A percentile compares a stretch with the other conserved stretches of the same genome.
Evolutionary conservation across 75 land plant species (phyloP).

Genomic region (Pinus tabuliformis): DNA sequence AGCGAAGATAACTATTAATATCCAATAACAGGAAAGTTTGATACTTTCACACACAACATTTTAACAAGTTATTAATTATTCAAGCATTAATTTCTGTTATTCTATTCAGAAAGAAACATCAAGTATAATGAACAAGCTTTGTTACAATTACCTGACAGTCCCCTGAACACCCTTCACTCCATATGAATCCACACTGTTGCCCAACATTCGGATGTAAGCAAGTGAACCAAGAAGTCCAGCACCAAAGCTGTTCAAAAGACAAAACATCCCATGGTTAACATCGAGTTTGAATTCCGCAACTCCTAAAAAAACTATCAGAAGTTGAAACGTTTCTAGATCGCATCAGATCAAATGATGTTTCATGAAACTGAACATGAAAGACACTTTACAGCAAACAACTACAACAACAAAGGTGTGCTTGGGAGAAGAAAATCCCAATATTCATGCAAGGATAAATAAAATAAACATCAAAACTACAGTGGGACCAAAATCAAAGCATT

Average conservation of each 20-base stretch:
- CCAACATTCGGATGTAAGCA: slow-evolving; percentile 87
- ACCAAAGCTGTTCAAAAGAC: slow-evolving; percentile 66
- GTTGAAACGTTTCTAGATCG: neutral
- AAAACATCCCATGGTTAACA: neutral
- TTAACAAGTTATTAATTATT: neutral
- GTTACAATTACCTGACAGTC: slow-evolving; percentile 55
- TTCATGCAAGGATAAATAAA: neutral
- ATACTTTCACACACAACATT: neutral
- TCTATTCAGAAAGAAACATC: neutral
- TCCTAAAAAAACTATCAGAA: neutral
- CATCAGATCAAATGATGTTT: neutral
- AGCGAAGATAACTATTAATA: neutral
- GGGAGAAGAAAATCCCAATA: neutral
- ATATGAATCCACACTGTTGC: slow-evolving; percentile 80
- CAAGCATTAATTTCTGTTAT: neutral
- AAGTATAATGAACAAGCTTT: neutral
- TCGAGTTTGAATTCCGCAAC: neutral
- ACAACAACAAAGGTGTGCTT: neutral
- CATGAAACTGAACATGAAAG: neutral
- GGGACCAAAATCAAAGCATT: neutral
- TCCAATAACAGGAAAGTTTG: neutral
- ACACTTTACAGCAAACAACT: neutral
- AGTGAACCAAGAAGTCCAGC: slow-evolving; percentile 88
- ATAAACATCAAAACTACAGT: neutral
- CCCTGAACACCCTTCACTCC: slow-evolving; percentile 58